Conservation (phyloP, 1,139 yeast genomes). For the Hanseniaspora uvarum region DNA sequence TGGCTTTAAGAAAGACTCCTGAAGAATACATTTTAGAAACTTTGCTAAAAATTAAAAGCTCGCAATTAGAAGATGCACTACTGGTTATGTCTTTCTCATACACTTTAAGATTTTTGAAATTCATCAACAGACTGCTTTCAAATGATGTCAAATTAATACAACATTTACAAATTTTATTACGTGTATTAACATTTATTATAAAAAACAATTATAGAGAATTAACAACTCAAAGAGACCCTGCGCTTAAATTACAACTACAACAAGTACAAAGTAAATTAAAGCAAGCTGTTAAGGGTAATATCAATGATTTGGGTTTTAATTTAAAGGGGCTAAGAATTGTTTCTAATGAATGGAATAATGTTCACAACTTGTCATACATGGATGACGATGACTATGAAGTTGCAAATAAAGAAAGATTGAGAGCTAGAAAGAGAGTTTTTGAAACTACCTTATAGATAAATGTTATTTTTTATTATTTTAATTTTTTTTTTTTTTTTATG, state of each 20-base stretch:
- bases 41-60: constrained; percentile 57
- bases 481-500: background rate
- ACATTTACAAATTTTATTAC: constrained; percentile 55
- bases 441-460: constrained; percentile 24
- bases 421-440: constrained; percentile 60
- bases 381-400: constrained; percentile 51
- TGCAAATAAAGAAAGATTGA: constrained; percentile 44
- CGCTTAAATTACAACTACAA: constrained; percentile 49
- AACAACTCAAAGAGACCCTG: constrained; percentile 52
- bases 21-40: constrained; percentile 70
- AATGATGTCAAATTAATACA: constrained; percentile 37
- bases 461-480: constrained; percentile 1
- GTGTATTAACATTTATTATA: constrained; percentile 63
- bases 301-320: constrained; percentile 69
- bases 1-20: constrained; percentile 62
- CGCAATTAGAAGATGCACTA: constrained; percentile 86
- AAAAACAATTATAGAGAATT: constrained; percentile 68
- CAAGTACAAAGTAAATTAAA: constrained; percentile 50
- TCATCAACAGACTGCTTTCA: constrained; percentile 64
- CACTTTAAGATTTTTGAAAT: constrained; percentile 56
- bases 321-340: constrained; percentile 69
- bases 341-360: constrained; percentile 67
- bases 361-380: constrained; percentile 62
- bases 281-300: constrained; percentile 41
- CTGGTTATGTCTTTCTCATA: constrained; percentile 83